phyloP scores from a whole-genome alignment of 164 flowering plant genomes.

The Malania oleifera region DNA sequence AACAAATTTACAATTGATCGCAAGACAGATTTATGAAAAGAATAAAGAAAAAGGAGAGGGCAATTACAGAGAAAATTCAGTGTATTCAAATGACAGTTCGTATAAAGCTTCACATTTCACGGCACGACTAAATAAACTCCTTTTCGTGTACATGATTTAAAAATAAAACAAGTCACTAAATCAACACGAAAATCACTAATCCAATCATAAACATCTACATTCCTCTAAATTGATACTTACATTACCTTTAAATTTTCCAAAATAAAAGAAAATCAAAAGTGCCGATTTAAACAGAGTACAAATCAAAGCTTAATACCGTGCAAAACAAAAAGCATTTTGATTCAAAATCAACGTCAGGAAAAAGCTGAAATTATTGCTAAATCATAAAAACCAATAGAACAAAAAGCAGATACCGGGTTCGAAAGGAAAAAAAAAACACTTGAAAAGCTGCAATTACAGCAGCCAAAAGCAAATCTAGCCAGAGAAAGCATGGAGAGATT shows the following conservation, averaged over 20 bases:
- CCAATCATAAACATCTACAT: not conserved
- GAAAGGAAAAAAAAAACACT: not conserved
- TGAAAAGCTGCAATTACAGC: conserved; percentile 14
- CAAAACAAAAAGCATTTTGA: too few relatives aligned
- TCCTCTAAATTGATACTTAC: not conserved
- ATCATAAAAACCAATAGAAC: too few relatives aligned
- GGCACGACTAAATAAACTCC: not conserved
- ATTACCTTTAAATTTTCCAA: too few relatives aligned
- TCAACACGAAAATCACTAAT: too few relatives aligned
- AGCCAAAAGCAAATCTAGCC: conserved; percentile 13
- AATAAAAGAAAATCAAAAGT: too few relatives aligned
- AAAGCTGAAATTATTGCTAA: too few relatives aligned
- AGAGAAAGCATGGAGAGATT: conserved; percentile 8
- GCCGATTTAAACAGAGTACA: too few relatives aligned
- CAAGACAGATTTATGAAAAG: conserved; percentile 8
- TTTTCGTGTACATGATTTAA: too few relatives aligned
- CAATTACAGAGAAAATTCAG: conserved; percentile 6
- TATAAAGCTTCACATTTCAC: conserved; percentile 13
- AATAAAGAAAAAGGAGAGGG: not conserved
- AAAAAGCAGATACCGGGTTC: not conserved
- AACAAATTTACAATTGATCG: not conserved
- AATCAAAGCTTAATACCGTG: too few relatives aligned
- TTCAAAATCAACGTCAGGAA: too few relatives aligned
- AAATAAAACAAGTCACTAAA: conserved; percentile 2
- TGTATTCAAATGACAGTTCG: conserved; percentile 17